Evolutionary conservation across 768 basidiomycete species (phyloP), one percentile per base, ranked within the genome.

Genomic region (Macrolepiota dolichaula): DNA sequence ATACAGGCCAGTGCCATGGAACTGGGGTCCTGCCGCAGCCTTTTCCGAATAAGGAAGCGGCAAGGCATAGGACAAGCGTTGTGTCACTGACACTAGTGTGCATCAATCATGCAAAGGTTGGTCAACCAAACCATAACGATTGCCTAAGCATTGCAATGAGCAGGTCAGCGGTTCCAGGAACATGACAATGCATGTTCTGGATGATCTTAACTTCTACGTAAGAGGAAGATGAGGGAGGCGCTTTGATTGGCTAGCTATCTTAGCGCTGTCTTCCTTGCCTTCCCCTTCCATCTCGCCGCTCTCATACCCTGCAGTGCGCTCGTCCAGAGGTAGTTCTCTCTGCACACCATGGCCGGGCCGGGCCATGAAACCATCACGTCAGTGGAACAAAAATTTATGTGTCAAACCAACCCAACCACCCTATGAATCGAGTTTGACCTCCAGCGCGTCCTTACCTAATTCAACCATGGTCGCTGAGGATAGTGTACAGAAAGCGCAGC

Each of bases 401-500:
- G 13, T 1, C 38, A n/a, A n/a, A n/a, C n/a, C n/a, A n/a, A n/a
- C n/a, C n/a, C n/a, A 22, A 4, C 13, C 12, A 12, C 27, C n/a
- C 38, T 19, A 11, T 29, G 4, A 2, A 51, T 35, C 29, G 27
- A 22, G 7, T 25, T 17, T 10, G 12, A 38, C n/a, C 25, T 32
- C 53, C 53, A 10, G 40, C 59, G 47, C 50, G 61, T n/a, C 29
- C 2, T 19, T 37, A 53, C 46, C 62, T 49, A n/a, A 70, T 76
- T 22, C 75, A 73, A 1, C 19, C 62, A 15, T 49, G 19, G 7
- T 24, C 3, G 12, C 24, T 11, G 47, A 49, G 4, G 47, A 27
- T 27, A 13, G 22, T 22, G 13, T 27, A 24, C 19, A 49, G 25
- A 11, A 12, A 11, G 5, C 47, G 4, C 22, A 49, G 25, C 19